Evolutionary conservation across 2,329 filamentous ascomycete species (phyloP).

Genomic region (Fusarium sp.): DNA sequence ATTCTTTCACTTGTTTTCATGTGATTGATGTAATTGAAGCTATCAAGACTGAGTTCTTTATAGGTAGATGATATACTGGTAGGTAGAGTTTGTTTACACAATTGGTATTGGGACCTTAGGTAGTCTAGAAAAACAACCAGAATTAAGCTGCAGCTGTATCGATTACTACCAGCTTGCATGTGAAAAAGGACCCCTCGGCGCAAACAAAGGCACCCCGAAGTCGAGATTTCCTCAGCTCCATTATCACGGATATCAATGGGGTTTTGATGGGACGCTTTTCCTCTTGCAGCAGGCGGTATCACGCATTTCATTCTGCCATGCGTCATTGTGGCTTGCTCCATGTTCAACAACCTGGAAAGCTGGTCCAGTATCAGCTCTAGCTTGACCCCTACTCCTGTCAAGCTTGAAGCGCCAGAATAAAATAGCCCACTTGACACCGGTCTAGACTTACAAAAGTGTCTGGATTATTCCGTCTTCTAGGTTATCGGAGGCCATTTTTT

Average conservation of each 20-base stretch:
- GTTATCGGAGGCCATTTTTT: not conserved
- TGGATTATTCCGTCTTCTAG: not conserved
- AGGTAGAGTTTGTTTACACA: not conserved
- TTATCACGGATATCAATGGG: slow-evolving; percentile 38
- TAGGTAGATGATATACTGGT: rapidly evolving
- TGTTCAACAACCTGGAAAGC: slow-evolving; percentile 46
- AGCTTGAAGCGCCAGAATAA: not conserved
- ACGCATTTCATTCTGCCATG: slow-evolving; percentile 41
- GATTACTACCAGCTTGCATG: slow-evolving; percentile 30
- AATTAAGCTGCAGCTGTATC: not conserved
- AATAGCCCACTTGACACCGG: not conserved
- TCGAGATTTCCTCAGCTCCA: slow-evolving; percentile 20
- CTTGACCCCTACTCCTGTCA: not conserved
- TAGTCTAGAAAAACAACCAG: not conserved
- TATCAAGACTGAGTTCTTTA: not conserved
- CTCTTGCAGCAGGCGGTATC: slow-evolving; percentile 42
- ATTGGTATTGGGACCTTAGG: not conserved
- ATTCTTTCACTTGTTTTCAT: not conserved
- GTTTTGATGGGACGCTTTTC: slow-evolving; percentile 46
- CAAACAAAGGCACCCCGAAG: slow-evolving; percentile 5
- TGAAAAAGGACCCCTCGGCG: slow-evolving; percentile 42
- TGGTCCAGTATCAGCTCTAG: slow-evolving; percentile 35
- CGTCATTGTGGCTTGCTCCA: slow-evolving; percentile 47
- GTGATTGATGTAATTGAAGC: slow-evolving; percentile 2
- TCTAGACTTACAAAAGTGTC: not conserved